These are phyloP conservation scores for Iris macrosiphon DNA, from an alignment of 106 monocot genomes.

Conservation along the genomic window DNA sequence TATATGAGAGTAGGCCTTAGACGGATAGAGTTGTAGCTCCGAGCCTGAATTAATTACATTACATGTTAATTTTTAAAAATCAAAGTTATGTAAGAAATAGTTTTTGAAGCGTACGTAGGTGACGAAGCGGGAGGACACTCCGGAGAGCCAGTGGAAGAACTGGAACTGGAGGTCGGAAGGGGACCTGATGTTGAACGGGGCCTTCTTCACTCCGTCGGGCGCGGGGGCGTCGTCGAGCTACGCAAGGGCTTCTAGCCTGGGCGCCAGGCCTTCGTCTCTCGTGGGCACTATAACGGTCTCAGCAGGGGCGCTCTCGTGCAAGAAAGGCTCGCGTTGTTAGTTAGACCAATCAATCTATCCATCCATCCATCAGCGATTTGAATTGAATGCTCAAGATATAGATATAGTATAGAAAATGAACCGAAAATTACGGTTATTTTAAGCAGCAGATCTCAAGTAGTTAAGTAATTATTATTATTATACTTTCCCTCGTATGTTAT, in stretches of 20 bases:
- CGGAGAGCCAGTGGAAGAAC: constrained; percentile 9
- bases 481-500: too few relatives aligned
- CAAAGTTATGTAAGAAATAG: neutral
- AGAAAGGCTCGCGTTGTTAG: constrained; percentile 7
- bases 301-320: constrained; percentile 11
- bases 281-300: constrained; percentile 5
- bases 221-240: constrained; percentile 13
- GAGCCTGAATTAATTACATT: neutral
- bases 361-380: too few relatives aligned
- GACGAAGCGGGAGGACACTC: constrained; percentile 12
- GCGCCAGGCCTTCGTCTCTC: constrained; percentile 8
- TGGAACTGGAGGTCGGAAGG: constrained; percentile 23
- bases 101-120: neutral
- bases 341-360: too few relatives aligned
- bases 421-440: too few relatives aligned
- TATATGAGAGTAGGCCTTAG: neutral
- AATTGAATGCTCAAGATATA: too few relatives aligned
- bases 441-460: too few relatives aligned
- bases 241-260: constrained; percentile 10
- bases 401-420: too few relatives aligned
- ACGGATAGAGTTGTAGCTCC: neutral
- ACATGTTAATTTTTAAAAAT: neutral
- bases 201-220: constrained; percentile 16
- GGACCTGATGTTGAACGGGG: constrained; percentile 13
- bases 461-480: too few relatives aligned